Conservation (phyloP, 2,329 filamentous ascomycete species). For the Neofusicoccum umdonicola region DNA sequence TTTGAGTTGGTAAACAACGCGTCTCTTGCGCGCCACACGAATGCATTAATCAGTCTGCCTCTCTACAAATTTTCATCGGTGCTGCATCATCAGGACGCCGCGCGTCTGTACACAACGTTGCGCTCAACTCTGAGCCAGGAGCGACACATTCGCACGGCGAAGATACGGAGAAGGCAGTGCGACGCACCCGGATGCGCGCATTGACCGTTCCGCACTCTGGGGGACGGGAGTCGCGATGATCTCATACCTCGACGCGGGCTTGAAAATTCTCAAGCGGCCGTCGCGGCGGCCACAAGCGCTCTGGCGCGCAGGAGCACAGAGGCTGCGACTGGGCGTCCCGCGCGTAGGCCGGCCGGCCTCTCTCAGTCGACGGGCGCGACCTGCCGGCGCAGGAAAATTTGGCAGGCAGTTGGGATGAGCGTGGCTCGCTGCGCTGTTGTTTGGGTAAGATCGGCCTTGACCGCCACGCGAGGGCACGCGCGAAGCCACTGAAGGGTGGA, state of each 20-base stretch:
- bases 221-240: neutral
- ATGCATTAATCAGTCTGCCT: neutral
- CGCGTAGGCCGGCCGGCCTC: neutral
- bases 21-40: neutral
- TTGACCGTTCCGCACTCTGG: slow-evolving; percentile 6
- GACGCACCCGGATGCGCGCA: neutral
- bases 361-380: neutral
- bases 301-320: neutral
- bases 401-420: neutral
- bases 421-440: neutral
- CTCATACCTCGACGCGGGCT: slow-evolving; percentile 4
- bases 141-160: no score
- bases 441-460: slow-evolving; percentile 4
- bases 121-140: no score
- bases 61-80: no score
- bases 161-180: neutral
- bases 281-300: neutral
- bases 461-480: neutral
- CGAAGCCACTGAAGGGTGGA: no score
- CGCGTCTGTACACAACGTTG: no score
- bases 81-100: no score
- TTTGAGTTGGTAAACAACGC: neutral
- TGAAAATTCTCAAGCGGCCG: slow-evolving; percentile 2
- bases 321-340: neutral
- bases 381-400: neutral